Evolutionary conservation across 768 basidiomycete genomes (phyloP), one percentile per base, ranked within the genome.

Genomic region (Pulveroboletus sp.): DNA sequence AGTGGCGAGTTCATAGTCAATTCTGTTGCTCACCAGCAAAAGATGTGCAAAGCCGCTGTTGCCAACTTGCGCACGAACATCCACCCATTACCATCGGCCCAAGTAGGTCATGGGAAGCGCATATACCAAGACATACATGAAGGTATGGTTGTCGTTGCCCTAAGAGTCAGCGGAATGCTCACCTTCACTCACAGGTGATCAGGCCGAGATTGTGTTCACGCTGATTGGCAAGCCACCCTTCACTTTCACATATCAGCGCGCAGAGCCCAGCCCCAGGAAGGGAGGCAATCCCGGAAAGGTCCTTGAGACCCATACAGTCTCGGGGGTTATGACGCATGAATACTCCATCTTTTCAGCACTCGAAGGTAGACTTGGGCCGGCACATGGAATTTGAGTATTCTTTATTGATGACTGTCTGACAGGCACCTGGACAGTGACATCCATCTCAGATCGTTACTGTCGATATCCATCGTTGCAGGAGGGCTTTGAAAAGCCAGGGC

Each of bases 351-450:
- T 84, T 66, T 93, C 94, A 11, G 89, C 93, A 6, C 67, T 89
- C 39, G 93, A 96, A 76, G 95, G 95, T 80, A 66, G 53, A 74
- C 69, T 31, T n/a, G n/a, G 40, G 8, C 8, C 15, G 5, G 35
- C 0, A n/a, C 21, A 13, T 38, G 15, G 6, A n/a, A 21, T 26
- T 13, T 38, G 14, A 24, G 11, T 1, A 28, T 48, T 28, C 21
- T 28, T 28, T 28, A 40, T 18, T 59, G 39, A 63, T n/a, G 24
- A 32, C 24, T 13, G 39, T 14, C 43, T 33, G 39, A 43, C 61
- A 91, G 89, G 89, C 47, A 92, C 89, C 17, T 94, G 89, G 89
- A 91, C 87, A 9, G 87, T 98, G 27, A 90, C 90, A 9, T 93
- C 88, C 43, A 89, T 98, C 47, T 82, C 89, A 15, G 94, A 96